Evolutionary conservation across 2,329 filamentous ascomycete genomes (phyloP).

Genomic region (Pseudogymnoascus sp.): DNA sequence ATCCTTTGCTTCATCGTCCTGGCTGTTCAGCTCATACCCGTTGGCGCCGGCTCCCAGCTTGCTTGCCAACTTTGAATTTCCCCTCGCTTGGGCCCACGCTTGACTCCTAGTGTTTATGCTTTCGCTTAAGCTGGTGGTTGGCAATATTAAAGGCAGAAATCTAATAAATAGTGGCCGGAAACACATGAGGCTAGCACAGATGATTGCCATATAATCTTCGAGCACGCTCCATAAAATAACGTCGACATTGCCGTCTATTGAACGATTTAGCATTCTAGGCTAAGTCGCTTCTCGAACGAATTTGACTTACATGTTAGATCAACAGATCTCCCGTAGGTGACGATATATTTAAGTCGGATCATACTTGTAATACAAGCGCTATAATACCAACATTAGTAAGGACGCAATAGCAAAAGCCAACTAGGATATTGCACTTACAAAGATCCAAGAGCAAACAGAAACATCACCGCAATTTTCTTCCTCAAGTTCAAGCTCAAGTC

Average conservation of each 20-base stretch:
- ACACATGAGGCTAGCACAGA: slow-evolving; percentile 56
- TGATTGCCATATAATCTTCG: slow-evolving; percentile 56
- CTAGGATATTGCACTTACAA: slow-evolving; percentile 40
- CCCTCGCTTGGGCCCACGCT: too few species aligned
- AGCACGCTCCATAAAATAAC: slow-evolving; percentile 61
- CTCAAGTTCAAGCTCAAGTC: slow-evolving; percentile 53
- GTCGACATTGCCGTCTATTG: slow-evolving; percentile 44
- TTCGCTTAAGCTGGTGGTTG: too few species aligned
- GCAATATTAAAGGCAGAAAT: background rate
- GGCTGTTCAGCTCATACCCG: too few species aligned
- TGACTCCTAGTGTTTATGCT: too few species aligned
- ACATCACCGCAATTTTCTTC: slow-evolving; percentile 56
- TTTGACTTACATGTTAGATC: slow-evolving; percentile 18
- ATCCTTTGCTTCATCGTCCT: too few species aligned
- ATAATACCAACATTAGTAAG: slow-evolving; percentile 8
- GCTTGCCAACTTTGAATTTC: too few species aligned
- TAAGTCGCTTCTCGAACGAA: slow-evolving; percentile 35
- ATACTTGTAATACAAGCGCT: slow-evolving; percentile 45
- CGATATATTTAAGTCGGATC: slow-evolving; percentile 54
- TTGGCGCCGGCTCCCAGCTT: too few species aligned
- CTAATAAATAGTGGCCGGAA: slow-evolving; percentile 46
- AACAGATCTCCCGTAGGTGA: slow-evolving; percentile 13
- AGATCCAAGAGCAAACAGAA: slow-evolving; percentile 58
- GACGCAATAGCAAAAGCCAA: background rate
- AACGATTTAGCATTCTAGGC: slow-evolving; percentile 17